A percentile compares a stretch with the other conserved stretches of the same genome.
Evolutionary conservation across 805 yeast species (phyloP).

Genomic region (Candida nitratophila): DNA sequence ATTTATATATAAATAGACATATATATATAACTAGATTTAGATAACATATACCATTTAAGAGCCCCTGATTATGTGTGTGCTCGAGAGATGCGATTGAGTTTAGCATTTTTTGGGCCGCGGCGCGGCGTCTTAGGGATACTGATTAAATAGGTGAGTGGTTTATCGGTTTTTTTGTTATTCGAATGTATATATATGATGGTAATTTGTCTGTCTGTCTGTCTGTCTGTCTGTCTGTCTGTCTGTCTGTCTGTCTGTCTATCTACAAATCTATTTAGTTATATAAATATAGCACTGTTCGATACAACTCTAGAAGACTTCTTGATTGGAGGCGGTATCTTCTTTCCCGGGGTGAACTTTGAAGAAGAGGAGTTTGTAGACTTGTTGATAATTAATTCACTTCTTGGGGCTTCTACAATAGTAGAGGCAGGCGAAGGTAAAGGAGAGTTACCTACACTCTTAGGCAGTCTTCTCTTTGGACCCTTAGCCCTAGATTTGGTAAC

Average conservation of each 20-base stretch:
- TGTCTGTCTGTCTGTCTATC: too few species aligned
- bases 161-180: neutral
- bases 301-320: slow-evolving; percentile 17
- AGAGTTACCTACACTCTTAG: slow-evolving; percentile 18
- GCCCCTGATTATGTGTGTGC: too few species aligned
- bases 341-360: neutral
- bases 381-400: too few species aligned
- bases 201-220: too few species aligned
- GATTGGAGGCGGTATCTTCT: slow-evolving; percentile 22
- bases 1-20: too few species aligned
- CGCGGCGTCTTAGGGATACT: too few species aligned
- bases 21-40: too few species aligned
- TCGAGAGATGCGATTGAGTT: too few species aligned
- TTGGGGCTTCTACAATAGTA: neutral
- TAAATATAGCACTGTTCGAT: slow-evolving; percentile 1
- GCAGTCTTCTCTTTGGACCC: slow-evolving; percentile 47
- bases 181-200: too few species aligned
- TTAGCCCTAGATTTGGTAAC: slow-evolving; percentile 39
- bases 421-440: neutral
- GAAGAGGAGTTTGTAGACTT: neutral
- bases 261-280: neutral
- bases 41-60: too few species aligned
- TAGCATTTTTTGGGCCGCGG: neutral
- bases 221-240: too few species aligned
- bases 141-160: too few species aligned